Conservation (phyloP, 139 green algal genomes). For the Tetratostichococcus sp. region DNA sequence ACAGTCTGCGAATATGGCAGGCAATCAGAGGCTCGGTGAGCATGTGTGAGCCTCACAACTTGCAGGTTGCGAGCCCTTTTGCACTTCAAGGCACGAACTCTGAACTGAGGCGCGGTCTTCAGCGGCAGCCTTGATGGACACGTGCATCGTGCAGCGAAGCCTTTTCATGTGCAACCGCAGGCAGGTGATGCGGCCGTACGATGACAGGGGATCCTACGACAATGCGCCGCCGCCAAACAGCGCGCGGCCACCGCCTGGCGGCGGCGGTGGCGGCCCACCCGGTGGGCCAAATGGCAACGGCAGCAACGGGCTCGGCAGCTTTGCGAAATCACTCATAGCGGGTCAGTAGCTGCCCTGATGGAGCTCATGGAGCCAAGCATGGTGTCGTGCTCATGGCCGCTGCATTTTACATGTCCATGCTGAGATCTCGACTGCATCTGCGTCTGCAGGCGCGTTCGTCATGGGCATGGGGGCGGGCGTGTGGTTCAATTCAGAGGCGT, state of each 20-base stretch:
- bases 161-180: too few relatives aligned
- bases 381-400: too few relatives aligned
- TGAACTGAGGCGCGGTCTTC: too few relatives aligned
- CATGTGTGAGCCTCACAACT: background rate
- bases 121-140: too few relatives aligned
- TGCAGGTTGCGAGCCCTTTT: too few relatives aligned
- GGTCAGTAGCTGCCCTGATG: background rate
- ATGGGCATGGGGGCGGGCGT: slow-evolving; percentile 79
- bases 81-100: too few relatives aligned
- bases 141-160: too few relatives aligned
- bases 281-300: slow-evolving; percentile 5
- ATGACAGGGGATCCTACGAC: background rate
- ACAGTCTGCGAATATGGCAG: background rate
- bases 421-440: background rate
- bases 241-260: too few relatives aligned
- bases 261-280: too few relatives aligned
- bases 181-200: background rate
- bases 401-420: too few relatives aligned
- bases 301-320: slow-evolving; percentile 19
- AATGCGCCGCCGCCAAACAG: background rate
- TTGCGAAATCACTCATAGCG: slow-evolving; percentile 62
- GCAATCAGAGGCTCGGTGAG: background rate
- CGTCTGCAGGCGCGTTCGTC: slow-evolving; percentile 71
- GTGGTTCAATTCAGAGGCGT: slow-evolving; percentile 72
- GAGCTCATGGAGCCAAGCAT: too few relatives aligned